A percentile compares a stretch with the other conserved stretches of the same genome.
These are phyloP conservation scores for Cladosporium sp. DNA, from an alignment of 2,329 filamentous ascomycete species.

Conservation along the genomic window DNA sequence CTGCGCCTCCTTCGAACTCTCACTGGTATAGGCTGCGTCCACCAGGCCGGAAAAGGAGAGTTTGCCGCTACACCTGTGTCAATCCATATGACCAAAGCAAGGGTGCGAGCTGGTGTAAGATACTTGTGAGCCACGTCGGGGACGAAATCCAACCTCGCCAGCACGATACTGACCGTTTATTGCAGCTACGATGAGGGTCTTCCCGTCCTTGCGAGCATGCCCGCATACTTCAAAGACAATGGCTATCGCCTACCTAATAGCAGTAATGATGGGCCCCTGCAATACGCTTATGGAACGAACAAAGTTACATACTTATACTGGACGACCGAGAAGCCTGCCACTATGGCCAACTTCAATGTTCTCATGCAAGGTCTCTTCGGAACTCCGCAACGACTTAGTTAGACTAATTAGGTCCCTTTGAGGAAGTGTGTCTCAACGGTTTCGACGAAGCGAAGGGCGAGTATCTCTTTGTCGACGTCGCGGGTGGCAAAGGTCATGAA, in stretches of 20 bases:
- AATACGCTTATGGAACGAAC: conserved; percentile 14
- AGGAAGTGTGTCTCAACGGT: conserved; percentile 9
- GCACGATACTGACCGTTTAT: neutral
- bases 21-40: neutral
- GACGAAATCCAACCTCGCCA: neutral
- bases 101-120: neutral
- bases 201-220: neutral
- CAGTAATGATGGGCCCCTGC: conserved; percentile 15
- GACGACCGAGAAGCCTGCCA: conserved; percentile 13
- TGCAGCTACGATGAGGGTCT: neutral
- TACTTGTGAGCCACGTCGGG: neutral
- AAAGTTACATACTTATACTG: conserved; percentile 10
- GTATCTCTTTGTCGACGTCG: conserved; percentile 1
- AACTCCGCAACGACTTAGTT: conserved; percentile 14
- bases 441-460: conserved; percentile 23
- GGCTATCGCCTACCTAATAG: conserved; percentile 11
- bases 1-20: neutral
- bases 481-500: neutral
- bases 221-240: conserved; percentile 18
- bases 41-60: neutral
- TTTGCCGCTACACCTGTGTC: neutral
- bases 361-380: conserved; percentile 19
- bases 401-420: conserved; percentile 17
- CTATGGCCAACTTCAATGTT: conserved; percentile 17
- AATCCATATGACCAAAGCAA: neutral